A percentile compares a stretch with the other conserved stretches of the same genome.
These are phyloP conservation scores for Trametes polyzona DNA, from an alignment of 1,284 basidiomycete species.

Conservation along the genomic window DNA sequence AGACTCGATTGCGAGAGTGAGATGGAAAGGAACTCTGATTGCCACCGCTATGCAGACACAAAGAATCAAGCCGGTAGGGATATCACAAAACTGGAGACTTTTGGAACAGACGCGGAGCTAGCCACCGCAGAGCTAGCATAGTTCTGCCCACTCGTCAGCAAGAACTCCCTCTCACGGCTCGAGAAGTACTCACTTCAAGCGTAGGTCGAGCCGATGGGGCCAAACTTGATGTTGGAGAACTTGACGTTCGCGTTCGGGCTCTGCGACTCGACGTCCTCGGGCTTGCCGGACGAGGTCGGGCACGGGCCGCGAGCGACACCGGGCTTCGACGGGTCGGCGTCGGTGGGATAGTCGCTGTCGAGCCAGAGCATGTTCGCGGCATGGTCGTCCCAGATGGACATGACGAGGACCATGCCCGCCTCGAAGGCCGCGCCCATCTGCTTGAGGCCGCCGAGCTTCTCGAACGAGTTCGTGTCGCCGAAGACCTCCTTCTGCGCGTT, in stretches of 20 bases:
- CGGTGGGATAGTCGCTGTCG: slow-evolving; percentile 56
- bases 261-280: slow-evolving; percentile 48
- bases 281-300: slow-evolving; percentile 50
- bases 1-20: neutral
- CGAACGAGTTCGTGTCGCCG: slow-evolving; percentile 42
- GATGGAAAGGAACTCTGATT: neutral
- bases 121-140: too few relatives aligned
- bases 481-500: slow-evolving; percentile 42
- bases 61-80: neutral
- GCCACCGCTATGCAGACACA: neutral
- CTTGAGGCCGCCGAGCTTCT: slow-evolving; percentile 39
- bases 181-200: slow-evolving; percentile 11
- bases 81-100: neutral
- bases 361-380: slow-evolving; percentile 63
- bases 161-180: neutral
- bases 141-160: neutral
- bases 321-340: slow-evolving; percentile 42
- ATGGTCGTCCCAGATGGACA: slow-evolving; percentile 63
- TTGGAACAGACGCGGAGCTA: neutral
- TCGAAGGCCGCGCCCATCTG: slow-evolving; percentile 49
- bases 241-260: slow-evolving; percentile 46
- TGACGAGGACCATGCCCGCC: slow-evolving; percentile 56
- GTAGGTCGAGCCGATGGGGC: slow-evolving; percentile 55
- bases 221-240: slow-evolving; percentile 63
- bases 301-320: slow-evolving; percentile 60